Evolutionary conservation across 805 yeast species (phyloP).

Genomic region (Priceomyces medius): DNA sequence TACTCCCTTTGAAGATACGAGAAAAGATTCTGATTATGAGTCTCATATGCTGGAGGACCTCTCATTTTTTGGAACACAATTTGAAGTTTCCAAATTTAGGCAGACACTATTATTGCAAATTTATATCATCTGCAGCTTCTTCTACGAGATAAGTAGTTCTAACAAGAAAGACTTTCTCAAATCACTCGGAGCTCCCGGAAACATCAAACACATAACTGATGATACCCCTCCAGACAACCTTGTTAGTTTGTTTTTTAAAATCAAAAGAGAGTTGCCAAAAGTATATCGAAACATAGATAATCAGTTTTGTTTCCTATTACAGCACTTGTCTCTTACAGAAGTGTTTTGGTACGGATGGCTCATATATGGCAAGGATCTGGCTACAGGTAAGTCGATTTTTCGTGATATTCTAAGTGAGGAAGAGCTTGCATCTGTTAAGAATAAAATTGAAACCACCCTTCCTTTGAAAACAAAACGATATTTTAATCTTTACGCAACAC

Average conservation of each 20-base stretch:
- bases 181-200: slow-evolving; percentile 23
- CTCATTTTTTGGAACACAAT: slow-evolving; percentile 20
- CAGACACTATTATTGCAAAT: slow-evolving; percentile 29
- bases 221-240: slow-evolving; percentile 26
- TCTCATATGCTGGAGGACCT: slow-evolving; percentile 22
- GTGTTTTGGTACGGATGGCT: slow-evolving; percentile 42
- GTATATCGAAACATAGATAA: slow-evolving; percentile 22
- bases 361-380: slow-evolving; percentile 35
- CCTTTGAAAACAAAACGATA: slow-evolving; percentile 36
- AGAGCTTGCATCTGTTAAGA: slow-evolving; percentile 19
- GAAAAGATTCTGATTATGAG: slow-evolving; percentile 16
- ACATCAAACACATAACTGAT: slow-evolving; percentile 38
- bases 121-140: slow-evolving; percentile 28
- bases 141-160: slow-evolving; percentile 25
- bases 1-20: slow-evolving; percentile 26
- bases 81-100: slow-evolving; percentile 27
- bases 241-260: slow-evolving; percentile 18
- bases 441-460: slow-evolving; percentile 16
- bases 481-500: slow-evolving; percentile 42
- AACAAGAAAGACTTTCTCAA: slow-evolving; percentile 22
- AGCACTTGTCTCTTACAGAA: slow-evolving; percentile 27
- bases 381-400: slow-evolving; percentile 28
- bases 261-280: slow-evolving; percentile 27
- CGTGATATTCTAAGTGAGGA: slow-evolving; percentile 19
- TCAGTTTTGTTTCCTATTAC: slow-evolving; percentile 27